Conservation (phyloP, 805 yeast species). For the Sugiyamaella americana region DNA sequence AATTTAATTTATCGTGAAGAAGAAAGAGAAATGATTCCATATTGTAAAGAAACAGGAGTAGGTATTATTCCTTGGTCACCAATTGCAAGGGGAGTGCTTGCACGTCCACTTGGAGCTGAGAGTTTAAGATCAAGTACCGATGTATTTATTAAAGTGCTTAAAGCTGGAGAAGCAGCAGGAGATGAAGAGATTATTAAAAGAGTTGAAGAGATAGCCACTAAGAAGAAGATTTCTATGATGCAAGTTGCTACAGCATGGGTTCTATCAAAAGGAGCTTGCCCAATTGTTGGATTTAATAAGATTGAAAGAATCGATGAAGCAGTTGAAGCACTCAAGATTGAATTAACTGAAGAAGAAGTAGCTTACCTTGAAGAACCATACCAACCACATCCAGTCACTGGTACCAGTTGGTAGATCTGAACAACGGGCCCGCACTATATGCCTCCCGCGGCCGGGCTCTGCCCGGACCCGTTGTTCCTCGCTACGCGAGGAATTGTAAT, state of each 20-base stretch:
- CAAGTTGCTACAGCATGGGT: slow-evolving; percentile 49
- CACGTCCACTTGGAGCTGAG: slow-evolving; percentile 39
- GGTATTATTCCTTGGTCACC: slow-evolving; percentile 61
- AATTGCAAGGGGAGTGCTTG: slow-evolving; percentile 46
- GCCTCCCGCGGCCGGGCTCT: too few species aligned
- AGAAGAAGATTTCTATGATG: slow-evolving; percentile 48
- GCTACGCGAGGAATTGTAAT: too few species aligned
- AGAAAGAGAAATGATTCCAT: slow-evolving; percentile 57
- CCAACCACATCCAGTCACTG: slow-evolving; percentile 16
- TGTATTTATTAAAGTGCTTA: neutral
- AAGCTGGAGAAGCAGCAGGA: slow-evolving; percentile 9
- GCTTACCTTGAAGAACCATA: slow-evolving; percentile 28
- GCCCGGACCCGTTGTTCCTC: too few species aligned
- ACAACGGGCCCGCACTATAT: too few species aligned
- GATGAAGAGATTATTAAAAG: slow-evolving; percentile 37
- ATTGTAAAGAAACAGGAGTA: slow-evolving; percentile 46
- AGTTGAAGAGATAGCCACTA: slow-evolving; percentile 50
- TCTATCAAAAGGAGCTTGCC: slow-evolving; percentile 42
- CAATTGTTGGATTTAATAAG: slow-evolving; percentile 50
- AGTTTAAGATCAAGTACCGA: neutral
- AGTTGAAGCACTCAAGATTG: slow-evolving; percentile 35
- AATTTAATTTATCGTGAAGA: slow-evolving; percentile 55
- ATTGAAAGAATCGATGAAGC: slow-evolving; percentile 48
- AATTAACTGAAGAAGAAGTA: slow-evolving; percentile 32
- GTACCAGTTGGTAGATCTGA: too few species aligned